phyloP scores from a whole-genome alignment of 768 basidiomycete genomes.

The Serendipita sp. region DNA sequence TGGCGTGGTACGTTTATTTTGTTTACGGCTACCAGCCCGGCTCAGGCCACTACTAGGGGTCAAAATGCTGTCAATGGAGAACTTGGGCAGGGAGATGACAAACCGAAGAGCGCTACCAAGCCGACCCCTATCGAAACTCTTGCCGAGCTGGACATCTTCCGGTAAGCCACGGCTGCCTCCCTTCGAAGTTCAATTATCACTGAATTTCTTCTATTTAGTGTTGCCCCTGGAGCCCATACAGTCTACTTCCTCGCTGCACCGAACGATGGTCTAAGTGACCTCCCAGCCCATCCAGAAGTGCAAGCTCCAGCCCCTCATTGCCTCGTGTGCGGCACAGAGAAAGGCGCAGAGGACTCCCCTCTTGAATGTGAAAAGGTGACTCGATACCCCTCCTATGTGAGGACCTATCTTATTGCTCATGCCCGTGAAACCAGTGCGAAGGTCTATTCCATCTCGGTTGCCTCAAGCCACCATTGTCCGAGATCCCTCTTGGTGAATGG shows the following conservation, averaged over 20 bases:
- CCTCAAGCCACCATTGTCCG: conserved; percentile 57
- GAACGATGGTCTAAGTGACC: conserved; percentile 54
- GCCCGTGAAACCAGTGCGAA: conserved; percentile 67
- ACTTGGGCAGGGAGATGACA: conserved; percentile 62
- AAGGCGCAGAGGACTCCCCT: conserved; percentile 54
- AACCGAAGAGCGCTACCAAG: conserved; percentile 78
- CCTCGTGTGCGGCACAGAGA: conserved; percentile 52
- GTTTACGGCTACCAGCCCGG: conserved; percentile 17
- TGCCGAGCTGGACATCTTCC: conserved; percentile 61
- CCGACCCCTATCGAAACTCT: conserved; percentile 58
- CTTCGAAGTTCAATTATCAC: background rate
- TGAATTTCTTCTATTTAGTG: conserved; percentile 26
- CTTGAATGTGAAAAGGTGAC: conserved; percentile 84
- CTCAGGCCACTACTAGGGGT: conserved; percentile 12
- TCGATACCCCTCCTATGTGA: conserved; percentile 1
- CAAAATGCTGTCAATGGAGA: conserved; percentile 36
- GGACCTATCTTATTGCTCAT: background rate
- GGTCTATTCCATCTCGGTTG: conserved; percentile 74
- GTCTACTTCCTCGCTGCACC: conserved; percentile 71
- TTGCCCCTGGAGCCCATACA: conserved; percentile 77
- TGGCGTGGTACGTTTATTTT: conserved; percentile 36
- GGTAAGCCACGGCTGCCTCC: conserved; percentile 27
- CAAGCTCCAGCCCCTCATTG: conserved; percentile 49
- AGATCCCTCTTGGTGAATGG: conserved; percentile 82
- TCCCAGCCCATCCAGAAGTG: conserved; percentile 72